Evolutionary conservation across 129 eudicot genomes (phyloP), one percentile per base, ranked within the genome.

Genomic region (Flaveria linearis): DNA sequence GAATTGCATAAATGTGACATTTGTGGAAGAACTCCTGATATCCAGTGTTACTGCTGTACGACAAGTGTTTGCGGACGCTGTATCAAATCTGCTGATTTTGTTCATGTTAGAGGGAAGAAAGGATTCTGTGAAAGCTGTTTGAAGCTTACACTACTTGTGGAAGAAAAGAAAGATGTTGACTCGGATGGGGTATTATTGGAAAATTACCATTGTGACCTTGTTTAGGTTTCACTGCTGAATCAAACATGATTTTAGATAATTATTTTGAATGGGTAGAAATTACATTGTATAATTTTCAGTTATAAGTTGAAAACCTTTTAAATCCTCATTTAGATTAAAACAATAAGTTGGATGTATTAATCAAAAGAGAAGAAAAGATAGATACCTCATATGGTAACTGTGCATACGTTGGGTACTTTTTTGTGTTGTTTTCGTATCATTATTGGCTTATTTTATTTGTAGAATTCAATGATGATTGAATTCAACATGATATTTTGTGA

Each of bases 41-140:
- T 68, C 79, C 84, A 74, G 49, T 95, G 99, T 53, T 72, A 81
- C 69, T 60, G 86, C 81, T 95, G 99, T 69, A 79, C 94, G 25
- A 83, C 33, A 53, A 87, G 94, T 73, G 81, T 87, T 16, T 95
- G 99, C 79, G 67, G 73, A 17, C 79, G 73, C 41, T 95, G 97
- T 76, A 64, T 86, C 71, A 71, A 70, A 42, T 33, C 45, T 56
- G 74, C 80, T 8, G 85, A 82, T 14, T 86, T 95, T 86, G 88
- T 85, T 63, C 80, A 25, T n/a, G 80, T 87, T n/a, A 86, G 64
- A 76, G 89, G 88, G 65, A 78, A 73, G 39, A 82, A 86, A 78
- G 99, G 99, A 52, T 79, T 95, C 78, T 95, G 99, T 72, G 33
- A 51, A 14, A 15, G 61, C 60, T 95, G 99, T 82, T 79, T 95